Percentiles rank a stretch among this genome's conserved stretches.
Conservation (phyloP, 768 basidiomycete genomes). For the Macrolepiota dolichaula region DNA sequence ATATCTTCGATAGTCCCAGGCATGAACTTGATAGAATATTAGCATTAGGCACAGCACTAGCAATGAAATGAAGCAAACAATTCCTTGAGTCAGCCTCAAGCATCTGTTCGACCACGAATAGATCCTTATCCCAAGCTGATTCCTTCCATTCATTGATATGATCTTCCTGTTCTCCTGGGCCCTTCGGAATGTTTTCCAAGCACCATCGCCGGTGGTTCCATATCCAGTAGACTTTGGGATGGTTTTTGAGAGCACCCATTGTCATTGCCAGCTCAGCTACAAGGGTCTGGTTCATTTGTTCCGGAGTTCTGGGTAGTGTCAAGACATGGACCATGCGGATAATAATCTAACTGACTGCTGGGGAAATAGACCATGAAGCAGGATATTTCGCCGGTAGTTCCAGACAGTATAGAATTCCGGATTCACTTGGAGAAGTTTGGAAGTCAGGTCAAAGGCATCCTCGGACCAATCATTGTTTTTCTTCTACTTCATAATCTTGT, state of each 20-base stretch:
- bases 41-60: not conserved
- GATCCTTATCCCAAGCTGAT: conserved; percentile 79
- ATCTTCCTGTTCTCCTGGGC: conserved; percentile 47
- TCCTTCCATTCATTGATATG: conserved; percentile 69
- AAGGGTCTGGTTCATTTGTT: conserved; percentile 61
- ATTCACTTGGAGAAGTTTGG: conserved; percentile 73
- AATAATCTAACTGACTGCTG: conserved; percentile 41
- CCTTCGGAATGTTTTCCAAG: conserved; percentile 78
- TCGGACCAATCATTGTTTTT: conserved; percentile 60
- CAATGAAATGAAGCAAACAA: conserved; percentile 50
- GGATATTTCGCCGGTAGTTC: conserved; percentile 88
- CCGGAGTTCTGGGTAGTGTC: conserved; percentile 31
- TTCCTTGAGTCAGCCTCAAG: conserved; percentile 89
- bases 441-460: conserved; percentile 78
- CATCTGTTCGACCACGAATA: conserved; percentile 89
- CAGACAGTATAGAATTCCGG: conserved; percentile 97
- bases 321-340: not conserved
- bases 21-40: conserved; percentile 60
- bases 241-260: conserved; percentile 69
- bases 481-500: conserved; percentile 49
- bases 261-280: conserved; percentile 78
- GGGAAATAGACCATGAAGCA: conserved; percentile 69
- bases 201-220: conserved; percentile 99
- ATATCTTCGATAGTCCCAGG: conserved; percentile 93
- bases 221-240: conserved; percentile 98